Evolutionary conservation across 169 alveolate genomes (phyloP), one percentile per base, ranked within the genome.

Genomic region (Plasmodium knowlesi): DNA sequence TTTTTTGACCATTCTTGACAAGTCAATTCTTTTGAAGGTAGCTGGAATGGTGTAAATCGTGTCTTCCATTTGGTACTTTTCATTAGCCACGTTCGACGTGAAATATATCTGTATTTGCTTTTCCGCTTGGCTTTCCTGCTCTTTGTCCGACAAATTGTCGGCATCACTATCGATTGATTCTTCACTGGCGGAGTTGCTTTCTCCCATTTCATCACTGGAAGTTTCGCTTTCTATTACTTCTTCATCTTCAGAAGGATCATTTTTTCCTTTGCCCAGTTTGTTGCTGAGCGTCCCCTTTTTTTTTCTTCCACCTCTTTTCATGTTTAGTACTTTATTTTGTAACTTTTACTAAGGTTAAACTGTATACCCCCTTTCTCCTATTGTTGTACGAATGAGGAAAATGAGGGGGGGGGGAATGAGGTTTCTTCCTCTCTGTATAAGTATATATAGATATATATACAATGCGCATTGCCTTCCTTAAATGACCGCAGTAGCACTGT

Each of bases 1-100:
- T 37, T 79, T 71, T 70, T 89, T 89, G 71, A 89, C 34, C 94
- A 89, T 89, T 67, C 90, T 89, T 53, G 94, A 89, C 46, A 89
- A 67, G 73, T 89, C 94, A 30, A 89, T 89, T 80, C 94, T 89
- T 80, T 37, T 89, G 82, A 89, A 89, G 22, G 50, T 67, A 25
- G 82, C 46, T 67, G 94, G 94, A 43, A 89, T 46, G 16, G 94
- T 89, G 83, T 89, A 89, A 28, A 46, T 89, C 30, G 72, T 79
- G 54, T 81, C 83, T 28, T 80, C 94, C 25, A 89, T 89, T 81
- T 89, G 67, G 53, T 80, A 89, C 83, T 89, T 81, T 28, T 80
- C 91, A 78, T 89, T 50, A 30, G 46, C n/a, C 50, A 89, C 50
- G 54, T 89, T 46, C 50, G 94, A 32, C 3, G 41, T 50, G 53